These are phyloP conservation scores for Mycocentrospora acerina DNA, from an alignment of 2,329 filamentous ascomycete species.

Conservation along the genomic window DNA sequence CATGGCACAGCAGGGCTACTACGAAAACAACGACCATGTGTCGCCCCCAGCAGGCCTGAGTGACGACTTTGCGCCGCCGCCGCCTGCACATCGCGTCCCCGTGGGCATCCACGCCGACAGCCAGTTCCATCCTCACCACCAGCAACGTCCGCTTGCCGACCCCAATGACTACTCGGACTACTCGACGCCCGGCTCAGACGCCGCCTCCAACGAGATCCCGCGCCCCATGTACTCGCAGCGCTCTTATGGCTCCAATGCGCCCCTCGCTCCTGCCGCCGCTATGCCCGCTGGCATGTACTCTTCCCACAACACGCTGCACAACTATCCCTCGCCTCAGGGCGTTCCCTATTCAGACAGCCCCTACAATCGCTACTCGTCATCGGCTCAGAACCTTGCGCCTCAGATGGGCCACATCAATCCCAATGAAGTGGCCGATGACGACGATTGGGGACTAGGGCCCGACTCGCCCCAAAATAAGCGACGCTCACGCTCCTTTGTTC, in stretches of 20 bases:
- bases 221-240: constrained; percentile 26
- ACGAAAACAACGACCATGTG: constrained; percentile 17
- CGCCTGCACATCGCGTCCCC: constrained; percentile 35
- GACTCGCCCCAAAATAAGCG: constrained; percentile 53
- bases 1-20: constrained; percentile 25
- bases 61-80: constrained; percentile 34
- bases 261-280: constrained; percentile 33
- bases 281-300: constrained; percentile 39
- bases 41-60: constrained; percentile 24
- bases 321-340: constrained; percentile 44
- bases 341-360: constrained; percentile 63
- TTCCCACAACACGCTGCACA: constrained; percentile 48
- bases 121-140: constrained; percentile 17
- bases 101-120: constrained; percentile 28
- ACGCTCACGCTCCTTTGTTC: constrained; percentile 64
- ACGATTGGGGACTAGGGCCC: constrained; percentile 73
- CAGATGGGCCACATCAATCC: constrained; percentile 64
- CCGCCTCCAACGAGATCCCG: constrained; percentile 43
- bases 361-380: constrained; percentile 60
- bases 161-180: constrained; percentile 39
- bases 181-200: constrained; percentile 47
- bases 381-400: constrained; percentile 33
- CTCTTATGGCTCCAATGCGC: constrained; percentile 21
- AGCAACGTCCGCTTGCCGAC: constrained; percentile 25
- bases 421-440: constrained; percentile 80